phyloP scores from a whole-genome alignment of 2,329 filamentous ascomycete genomes.

The Talaromyces sp. region DNA sequence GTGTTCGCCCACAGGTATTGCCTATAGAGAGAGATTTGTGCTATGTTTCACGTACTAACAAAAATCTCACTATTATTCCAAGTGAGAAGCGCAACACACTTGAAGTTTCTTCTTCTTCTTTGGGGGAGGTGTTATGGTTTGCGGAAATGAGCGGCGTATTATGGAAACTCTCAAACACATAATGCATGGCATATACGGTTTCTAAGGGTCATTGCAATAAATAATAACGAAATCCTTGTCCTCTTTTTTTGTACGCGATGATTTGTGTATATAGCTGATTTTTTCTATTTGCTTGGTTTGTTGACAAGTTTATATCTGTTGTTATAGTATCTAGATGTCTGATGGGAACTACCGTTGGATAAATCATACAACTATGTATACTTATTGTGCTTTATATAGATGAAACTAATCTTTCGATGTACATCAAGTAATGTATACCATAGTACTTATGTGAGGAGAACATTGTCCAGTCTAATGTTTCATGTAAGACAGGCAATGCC shows the following conservation, averaged over 20 bases:
- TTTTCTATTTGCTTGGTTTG: background rate
- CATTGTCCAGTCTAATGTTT: too few relatives aligned
- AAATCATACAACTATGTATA: background rate
- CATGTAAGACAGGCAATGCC: too few relatives aligned
- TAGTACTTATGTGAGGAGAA: too few relatives aligned
- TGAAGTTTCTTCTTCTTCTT: background rate
- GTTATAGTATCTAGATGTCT: background rate
- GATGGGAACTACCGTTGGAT: background rate
- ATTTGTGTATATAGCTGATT: background rate
- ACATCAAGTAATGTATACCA: too few relatives aligned
- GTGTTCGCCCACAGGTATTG: background rate
- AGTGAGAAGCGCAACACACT: background rate
- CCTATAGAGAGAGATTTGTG: background rate
- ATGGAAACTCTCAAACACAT: slow-evolving; percentile 2
- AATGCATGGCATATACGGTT: slow-evolving; percentile 3
- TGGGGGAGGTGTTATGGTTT: background rate
- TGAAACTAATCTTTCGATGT: background rate
- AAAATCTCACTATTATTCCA: background rate
- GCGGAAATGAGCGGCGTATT: background rate
- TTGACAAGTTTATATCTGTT: background rate
- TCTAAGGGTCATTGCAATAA: background rate
- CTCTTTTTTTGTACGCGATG: background rate
- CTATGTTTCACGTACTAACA: background rate
- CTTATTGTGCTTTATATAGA: background rate
- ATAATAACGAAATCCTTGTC: background rate